Base-by-base conservation (phyloP, 2,329 filamentous ascomycete genomes). In the Cryphonectria japonica region DNA sequence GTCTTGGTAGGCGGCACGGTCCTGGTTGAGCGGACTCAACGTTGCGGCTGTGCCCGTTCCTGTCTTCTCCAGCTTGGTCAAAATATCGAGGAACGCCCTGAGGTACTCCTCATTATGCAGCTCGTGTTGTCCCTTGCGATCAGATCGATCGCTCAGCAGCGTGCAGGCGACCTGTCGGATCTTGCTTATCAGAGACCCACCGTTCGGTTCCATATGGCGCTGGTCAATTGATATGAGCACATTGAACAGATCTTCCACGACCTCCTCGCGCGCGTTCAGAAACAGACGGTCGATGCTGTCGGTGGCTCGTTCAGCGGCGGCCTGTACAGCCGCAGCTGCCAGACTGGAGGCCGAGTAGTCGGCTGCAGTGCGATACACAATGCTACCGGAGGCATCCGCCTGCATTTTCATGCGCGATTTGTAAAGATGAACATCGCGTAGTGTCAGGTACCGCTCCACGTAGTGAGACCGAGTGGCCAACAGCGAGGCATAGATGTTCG, bases 161-260 rank as follows among this genome's bases (percentile, higher is more conserved):
- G 93, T 96, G 39, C 91, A 92, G 1, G 93, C 93, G 54, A 97
- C 92, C 77, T 93, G 91, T 13, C 93, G 92, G 75, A 97, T 93
- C 83, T 97, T 97, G 83, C 89, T 89, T 76, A 93, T 93, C n/a
- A 89, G 81, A 0, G 86, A 87, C n/a, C 82, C 83, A 26, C 87
- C 87, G 73, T 89, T 89, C n/a, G 87, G 87, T 72, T 97, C 94
- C 86, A 97, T 92, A 79, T 94, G 94, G 71, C 93, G 89, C 83
- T 95, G 93, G 64, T 92, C 92, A 75, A 97, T 93, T 69, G 89
- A 93, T 37, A 88, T 88, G 6, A 97, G 83, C 3, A 97, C 90
- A 3, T 89, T 85, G 0, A 97, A 86, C 1, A 97, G 85, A 78
- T 95, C 91, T 75, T 93, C 90, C 14, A 97, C 90, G 43, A 97